phyloP scores from a whole-genome alignment of 2,329 filamentous ascomycete species.

The Monosporascus ibericus region DNA sequence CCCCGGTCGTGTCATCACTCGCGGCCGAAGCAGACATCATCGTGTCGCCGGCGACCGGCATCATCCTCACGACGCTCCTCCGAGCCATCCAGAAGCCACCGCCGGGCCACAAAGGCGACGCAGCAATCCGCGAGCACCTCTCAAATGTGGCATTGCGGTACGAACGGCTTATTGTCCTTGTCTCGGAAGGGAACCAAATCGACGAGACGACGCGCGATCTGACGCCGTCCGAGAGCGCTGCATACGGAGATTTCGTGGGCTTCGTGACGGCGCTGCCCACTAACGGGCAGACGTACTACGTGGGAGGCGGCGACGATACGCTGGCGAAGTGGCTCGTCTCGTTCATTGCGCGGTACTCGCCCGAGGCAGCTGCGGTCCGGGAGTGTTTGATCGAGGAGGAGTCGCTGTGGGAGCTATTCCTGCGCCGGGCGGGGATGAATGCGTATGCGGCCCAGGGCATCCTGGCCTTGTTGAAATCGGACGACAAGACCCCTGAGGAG shows the following conservation, averaged over 20 bases:
- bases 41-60: conserved; percentile 60
- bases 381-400: conserved; percentile 46
- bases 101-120: conserved; percentile 48
- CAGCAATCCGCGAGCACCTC: conserved; percentile 51
- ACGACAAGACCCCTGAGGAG: conserved; percentile 12
- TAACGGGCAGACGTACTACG: conserved; percentile 36
- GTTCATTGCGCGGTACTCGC: conserved; percentile 40
- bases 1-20: conserved; percentile 31
- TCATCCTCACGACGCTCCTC: conserved; percentile 66
- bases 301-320: conserved; percentile 43
- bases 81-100: conserved; percentile 66
- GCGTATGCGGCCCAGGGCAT: conserved; percentile 64
- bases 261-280: conserved; percentile 39
- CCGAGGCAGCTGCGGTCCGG: conserved; percentile 16
- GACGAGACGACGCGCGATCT: conserved; percentile 36
- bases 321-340: conserved; percentile 50
- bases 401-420: conserved; percentile 61
- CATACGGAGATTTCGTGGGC: conserved; percentile 43
- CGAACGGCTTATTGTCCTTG: conserved; percentile 60
- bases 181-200: conserved; percentile 46
- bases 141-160: conserved; percentile 51
- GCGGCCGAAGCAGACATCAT: conserved; percentile 65
- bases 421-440: conserved; percentile 62
- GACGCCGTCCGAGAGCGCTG: conserved; percentile 34
- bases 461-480: conserved; percentile 39